Percentiles rank a stretch among this genome's conserved stretches.
phyloP scores from a whole-genome alignment of 2,329 filamentous ascomycete genomes.

The Venturia aucupariae region DNA sequence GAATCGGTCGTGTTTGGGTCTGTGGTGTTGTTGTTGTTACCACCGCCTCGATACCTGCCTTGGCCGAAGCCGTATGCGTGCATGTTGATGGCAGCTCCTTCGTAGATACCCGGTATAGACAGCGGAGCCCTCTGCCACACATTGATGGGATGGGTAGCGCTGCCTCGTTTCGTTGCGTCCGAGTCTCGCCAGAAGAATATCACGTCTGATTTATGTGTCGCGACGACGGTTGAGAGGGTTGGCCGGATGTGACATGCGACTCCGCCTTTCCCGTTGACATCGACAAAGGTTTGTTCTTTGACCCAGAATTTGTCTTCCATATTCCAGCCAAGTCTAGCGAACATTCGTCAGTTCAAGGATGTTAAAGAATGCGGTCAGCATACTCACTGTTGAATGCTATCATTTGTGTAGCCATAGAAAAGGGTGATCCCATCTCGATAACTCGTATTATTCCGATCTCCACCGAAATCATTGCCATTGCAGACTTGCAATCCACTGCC shows the following conservation, averaged over 20 bases:
- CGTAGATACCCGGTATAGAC: slow-evolving; percentile 2
- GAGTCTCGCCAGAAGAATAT: slow-evolving; percentile 5
- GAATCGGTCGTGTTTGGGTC: background rate
- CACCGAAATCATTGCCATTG: background rate
- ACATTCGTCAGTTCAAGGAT: background rate
- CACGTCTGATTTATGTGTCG: background rate
- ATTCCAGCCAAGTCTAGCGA: background rate
- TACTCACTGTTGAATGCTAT: slow-evolving; percentile 7
- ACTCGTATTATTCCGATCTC: background rate
- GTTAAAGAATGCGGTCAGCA: background rate
- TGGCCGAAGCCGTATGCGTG: slow-evolving; percentile 4
- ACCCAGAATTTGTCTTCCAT: slow-evolving; percentile 5
- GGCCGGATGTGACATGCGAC: slow-evolving; percentile 1
- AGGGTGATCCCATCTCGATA: slow-evolving; percentile 8
- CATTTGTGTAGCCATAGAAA: slow-evolving; percentile 3
- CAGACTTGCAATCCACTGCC: background rate
- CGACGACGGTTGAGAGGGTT: background rate
- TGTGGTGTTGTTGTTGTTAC: background rate
- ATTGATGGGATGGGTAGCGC: background rate
- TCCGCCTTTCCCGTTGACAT: slow-evolving; percentile 1
- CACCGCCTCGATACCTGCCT: background rate
- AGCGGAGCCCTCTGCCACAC: slow-evolving; percentile 1
- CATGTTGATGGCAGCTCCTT: background rate
- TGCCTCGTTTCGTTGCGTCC: background rate
- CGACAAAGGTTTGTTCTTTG: slow-evolving; percentile 3